Percentiles rank a stretch among this genome's conserved stretches.
Evolutionary conservation across 2,329 filamentous ascomycete species (phyloP).

Genomic region (Cercospora sp.): DNA sequence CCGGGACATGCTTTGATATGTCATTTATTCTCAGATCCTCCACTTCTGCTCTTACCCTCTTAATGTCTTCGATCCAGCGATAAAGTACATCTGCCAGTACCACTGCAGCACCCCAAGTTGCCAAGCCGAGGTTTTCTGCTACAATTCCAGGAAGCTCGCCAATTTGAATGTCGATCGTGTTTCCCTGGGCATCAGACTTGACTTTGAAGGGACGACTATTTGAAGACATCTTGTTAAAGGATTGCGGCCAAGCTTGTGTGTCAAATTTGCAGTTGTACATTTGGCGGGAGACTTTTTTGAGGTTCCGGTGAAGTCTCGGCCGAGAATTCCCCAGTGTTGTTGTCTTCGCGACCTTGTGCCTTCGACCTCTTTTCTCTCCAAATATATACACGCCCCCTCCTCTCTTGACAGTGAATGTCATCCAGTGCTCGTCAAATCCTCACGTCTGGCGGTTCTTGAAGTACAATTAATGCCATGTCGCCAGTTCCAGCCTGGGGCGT

Average conservation of each 20-base stretch:
- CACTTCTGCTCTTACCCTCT: neutral
- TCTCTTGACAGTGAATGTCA: neutral
- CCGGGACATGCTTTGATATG: conserved; percentile 18
- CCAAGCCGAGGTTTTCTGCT: conserved; percentile 42
- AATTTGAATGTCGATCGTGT: conserved; percentile 23
- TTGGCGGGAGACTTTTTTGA: neutral
- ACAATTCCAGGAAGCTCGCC: conserved; percentile 24
- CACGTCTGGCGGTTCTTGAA: neutral
- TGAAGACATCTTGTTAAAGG: conserved; percentile 16
- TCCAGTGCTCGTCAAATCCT: neutral
- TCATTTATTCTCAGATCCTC: conserved; percentile 12
- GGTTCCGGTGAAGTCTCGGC: neutral
- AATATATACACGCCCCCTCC: neutral
- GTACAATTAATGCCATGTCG: neutral
- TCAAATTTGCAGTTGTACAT: neutral
- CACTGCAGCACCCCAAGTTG: conserved; percentile 44
- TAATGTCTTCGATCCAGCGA: conserved; percentile 30
- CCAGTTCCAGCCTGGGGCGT: neutral
- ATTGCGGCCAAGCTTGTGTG: neutral
- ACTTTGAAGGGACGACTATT: conserved; percentile 78
- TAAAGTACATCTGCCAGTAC: conserved; percentile 41
- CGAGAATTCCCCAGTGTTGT: neutral
- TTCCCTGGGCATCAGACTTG: conserved; percentile 58
- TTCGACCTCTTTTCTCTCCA: neutral
- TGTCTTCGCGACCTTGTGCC: neutral